phyloP scores from a whole-genome alignment of 2,329 filamentous ascomycete genomes.

The Calonectria henricotiae region DNA sequence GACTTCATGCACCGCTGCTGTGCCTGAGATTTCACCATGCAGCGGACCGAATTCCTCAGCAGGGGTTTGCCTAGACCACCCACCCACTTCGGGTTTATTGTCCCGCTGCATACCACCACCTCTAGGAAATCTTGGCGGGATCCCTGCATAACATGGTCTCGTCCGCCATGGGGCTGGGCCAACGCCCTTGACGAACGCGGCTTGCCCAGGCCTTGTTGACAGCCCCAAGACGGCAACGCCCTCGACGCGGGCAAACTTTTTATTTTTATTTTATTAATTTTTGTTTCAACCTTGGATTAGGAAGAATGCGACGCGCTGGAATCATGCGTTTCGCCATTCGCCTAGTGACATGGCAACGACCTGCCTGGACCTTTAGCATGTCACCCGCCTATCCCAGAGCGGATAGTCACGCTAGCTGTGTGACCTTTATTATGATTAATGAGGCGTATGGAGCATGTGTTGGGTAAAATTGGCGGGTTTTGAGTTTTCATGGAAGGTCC shows the following conservation, averaged over 20 bases:
- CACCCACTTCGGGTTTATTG: constrained; percentile 31
- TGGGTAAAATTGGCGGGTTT: constrained; percentile 22
- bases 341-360: constrained; percentile 9
- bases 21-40: constrained; percentile 24
- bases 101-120: constrained; percentile 9
- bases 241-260: constrained; percentile 6
- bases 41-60: constrained; percentile 19
- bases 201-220: constrained; percentile 10
- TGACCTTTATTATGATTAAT: constrained; percentile 27
- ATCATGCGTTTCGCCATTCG: constrained; percentile 14
- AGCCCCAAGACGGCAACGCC: constrained; percentile 4
- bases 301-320: constrained; percentile 19
- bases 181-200: constrained; percentile 9
- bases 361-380: constrained; percentile 4
- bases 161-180: constrained; percentile 23
- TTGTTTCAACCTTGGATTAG: background rate
- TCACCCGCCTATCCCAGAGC: constrained; percentile 7
- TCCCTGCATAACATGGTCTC: constrained; percentile 18
- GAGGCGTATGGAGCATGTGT: constrained; percentile 24
- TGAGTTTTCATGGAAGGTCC: constrained; percentile 17
- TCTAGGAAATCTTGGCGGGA: constrained; percentile 28
- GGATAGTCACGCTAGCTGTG: background rate
- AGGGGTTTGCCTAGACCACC: constrained; percentile 22
- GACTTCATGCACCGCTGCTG: background rate
- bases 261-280: background rate